Base-by-base conservation (phyloP, 2,329 filamentous ascomycete species). In the Colletotrichum navitas region DNA sequence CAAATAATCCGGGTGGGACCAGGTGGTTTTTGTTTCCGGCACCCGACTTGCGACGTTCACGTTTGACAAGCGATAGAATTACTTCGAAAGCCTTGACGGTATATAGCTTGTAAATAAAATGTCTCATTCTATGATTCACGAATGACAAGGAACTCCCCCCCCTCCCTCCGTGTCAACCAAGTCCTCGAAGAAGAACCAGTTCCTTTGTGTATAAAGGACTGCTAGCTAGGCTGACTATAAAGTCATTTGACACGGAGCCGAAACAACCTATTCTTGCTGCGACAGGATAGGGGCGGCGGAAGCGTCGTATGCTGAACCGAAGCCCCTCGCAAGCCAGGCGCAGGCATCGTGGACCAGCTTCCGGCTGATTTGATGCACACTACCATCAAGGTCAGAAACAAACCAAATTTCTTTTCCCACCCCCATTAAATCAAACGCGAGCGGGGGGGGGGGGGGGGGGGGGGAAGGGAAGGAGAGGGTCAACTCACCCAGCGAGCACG, bases 311-410 rank as follows among this genome's bases (percentile, higher is more conserved):
- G 52, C 16, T 3, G 52, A n/a, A n/a, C 66, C 66, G 3, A 69
- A 69, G 29, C 63, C 61, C 2, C n/a, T 55, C 4, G 66, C 66
- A 16, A 69, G 62, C 1, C 43, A 43, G 7, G 18, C 43, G 26
- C 62, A 69, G 12, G 66, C 66, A 5, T 66, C 66, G 24, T 69
- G 66, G 34, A 69, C 66, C 2, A 69, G 8, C 34, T 69, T 54
- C 10, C 18, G 51, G 52, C 66, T 69, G 16, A 66, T 59, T 3
- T 47, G 61, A n/a, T 69, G 66, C 4, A 66, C n/a, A 24, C 66
- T 69, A 11, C 3, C 2, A 16, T 16, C 1, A n/a, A 0, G 8
- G 7, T 66, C 36, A 41, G 26, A n/a, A 8, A n/a, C 41, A 45
- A 14, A n/a, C 36, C 2, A 4, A 4, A 39, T 4, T 14, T 39